Percentiles rank a stretch among this genome's conserved stretches.
phyloP scores from a whole-genome alignment of 1,139 yeast genomes.

The Blastobotrys illinoisensis region DNA sequence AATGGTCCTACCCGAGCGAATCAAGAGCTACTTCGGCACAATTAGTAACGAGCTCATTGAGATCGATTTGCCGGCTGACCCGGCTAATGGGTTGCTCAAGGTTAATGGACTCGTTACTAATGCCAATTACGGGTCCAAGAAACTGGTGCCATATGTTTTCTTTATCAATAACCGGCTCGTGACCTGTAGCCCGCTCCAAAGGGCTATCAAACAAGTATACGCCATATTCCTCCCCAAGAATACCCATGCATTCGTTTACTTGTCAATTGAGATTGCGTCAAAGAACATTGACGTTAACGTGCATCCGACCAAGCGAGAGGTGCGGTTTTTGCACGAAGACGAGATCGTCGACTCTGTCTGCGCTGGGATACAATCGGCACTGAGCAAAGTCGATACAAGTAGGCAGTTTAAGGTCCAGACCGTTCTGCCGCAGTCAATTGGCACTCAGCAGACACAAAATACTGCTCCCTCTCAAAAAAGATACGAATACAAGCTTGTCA shows the following conservation, averaged over 20 bases:
- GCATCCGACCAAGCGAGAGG: constrained; percentile 95
- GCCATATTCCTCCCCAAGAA: constrained; percentile 73
- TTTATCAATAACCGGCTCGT: constrained; percentile 85
- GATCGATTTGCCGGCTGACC: constrained; percentile 22
- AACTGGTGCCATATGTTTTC: constrained; percentile 60
- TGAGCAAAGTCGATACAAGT: constrained; percentile 61
- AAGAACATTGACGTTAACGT: constrained; percentile 81
- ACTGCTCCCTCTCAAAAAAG: background rate
- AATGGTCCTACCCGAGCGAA: constrained; percentile 48
- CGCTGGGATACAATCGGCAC: constrained; percentile 42
- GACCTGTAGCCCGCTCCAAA: constrained; percentile 68
- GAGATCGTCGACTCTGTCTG: constrained; percentile 69
- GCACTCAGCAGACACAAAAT: background rate
- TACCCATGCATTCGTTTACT: constrained; percentile 68
- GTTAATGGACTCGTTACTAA: constrained; percentile 63
- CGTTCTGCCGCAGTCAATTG: constrained; percentile 31
- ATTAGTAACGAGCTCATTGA: constrained; percentile 63
- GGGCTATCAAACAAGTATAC: constrained; percentile 64
- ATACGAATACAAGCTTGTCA: constrained; percentile 27
- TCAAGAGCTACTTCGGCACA: constrained; percentile 69
- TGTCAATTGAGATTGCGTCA: constrained; percentile 62
- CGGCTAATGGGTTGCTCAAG: constrained; percentile 10
- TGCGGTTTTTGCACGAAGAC: constrained; percentile 77
- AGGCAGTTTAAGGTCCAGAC: constrained; percentile 67
- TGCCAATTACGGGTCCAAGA: constrained; percentile 67